A percentile compares a stretch with the other conserved stretches of the same genome.
Evolutionary conservation across 2,329 filamentous ascomycete genomes (phyloP).

Genomic region (Colletotrichum trifolii): DNA sequence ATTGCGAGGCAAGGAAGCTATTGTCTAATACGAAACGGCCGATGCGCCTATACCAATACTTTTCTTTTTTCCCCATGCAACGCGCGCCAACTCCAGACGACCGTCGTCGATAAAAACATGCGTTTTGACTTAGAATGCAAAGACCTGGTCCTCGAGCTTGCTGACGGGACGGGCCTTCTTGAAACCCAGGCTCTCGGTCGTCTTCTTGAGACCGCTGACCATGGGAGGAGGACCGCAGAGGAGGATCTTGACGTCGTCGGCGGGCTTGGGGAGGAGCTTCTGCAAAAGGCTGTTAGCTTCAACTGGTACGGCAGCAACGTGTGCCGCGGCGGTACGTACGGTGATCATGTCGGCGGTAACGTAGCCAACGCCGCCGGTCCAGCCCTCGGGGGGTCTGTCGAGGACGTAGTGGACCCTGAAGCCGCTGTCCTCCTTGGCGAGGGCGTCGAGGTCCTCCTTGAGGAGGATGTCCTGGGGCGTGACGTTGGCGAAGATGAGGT

Average conservation of each 20-base stretch:
- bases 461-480: conserved; percentile 92
- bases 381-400: conserved; percentile 92
- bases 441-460: conserved; percentile 87
- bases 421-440: conserved; percentile 79
- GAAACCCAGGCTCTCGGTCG: conserved; percentile 87
- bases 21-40: conserved; percentile 3
- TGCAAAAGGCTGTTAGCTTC: conserved; percentile 49
- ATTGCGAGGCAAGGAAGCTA: conserved; percentile 8
- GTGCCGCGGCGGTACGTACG: conserved; percentile 56
- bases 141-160: conserved; percentile 98
- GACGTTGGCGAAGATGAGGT: conserved; percentile 97
- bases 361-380: conserved; percentile 93
- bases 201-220: conserved; percentile 97
- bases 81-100: no score
- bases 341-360: conserved; percentile 97
- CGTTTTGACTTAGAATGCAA: conserved; percentile 74
- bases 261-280: conserved; percentile 85
- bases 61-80: background rate
- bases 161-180: conserved; percentile 93
- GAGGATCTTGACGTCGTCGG: conserved; percentile 89
- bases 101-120: background rate
- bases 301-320: conserved; percentile 40
- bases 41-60: conserved; percentile 4
- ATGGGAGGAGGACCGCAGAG: conserved; percentile 97
- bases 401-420: conserved; percentile 95